Base-by-base conservation (phyloP, 108 stramenopile genomes). In the Cyclotella cryptica region DNA sequence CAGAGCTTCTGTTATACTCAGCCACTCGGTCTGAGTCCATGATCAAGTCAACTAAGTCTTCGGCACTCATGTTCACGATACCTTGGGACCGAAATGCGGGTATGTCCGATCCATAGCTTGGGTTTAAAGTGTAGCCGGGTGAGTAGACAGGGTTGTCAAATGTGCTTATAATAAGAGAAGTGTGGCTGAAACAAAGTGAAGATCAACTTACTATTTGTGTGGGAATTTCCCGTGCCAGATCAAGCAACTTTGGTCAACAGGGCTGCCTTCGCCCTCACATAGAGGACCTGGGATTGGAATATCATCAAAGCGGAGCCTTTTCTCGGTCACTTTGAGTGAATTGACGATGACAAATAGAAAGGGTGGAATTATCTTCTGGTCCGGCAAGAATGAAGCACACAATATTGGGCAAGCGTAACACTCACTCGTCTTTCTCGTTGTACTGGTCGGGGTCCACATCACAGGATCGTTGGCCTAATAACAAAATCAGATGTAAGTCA, bases 1-100 rank as follows among this genome's bases (percentile, higher is more conserved):
- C 74, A 60, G 84, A 88, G 45, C 89, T 80, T 30, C 89, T 88
- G 79, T 94, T 94, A 78, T 94, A 94, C 72, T 90, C 88, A 58
- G 82, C 72, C 9, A 92, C 93, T n/a, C 90, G 79, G 13, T 35
- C 35, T 27, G 85, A 86, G 77, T 94, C 93, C 49, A 94, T 84
- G 22, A 94, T 51, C 61, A 94, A 69, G 40, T 90, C 89, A 28
- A 88, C 77, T 8, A 94, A 59, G 0, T 71, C 71, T 46, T 89
- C 82, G 13, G 93, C 66, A 26, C 81, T 75, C 78, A 81, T 85
- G 21, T 81, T 70, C 7, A 94, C 77, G 26, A 92, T 71, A 18
- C 87, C 90, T 54, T 79, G 83, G 11, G 85, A 79, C 7, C 90
- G 85, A 47, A 94, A 80, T 0, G 88, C 89, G 0, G 93, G 90